phyloP scores from a whole-genome alignment of 2,329 filamentous ascomycete genomes.

The Colletotrichum gloeosporioides region DNA sequence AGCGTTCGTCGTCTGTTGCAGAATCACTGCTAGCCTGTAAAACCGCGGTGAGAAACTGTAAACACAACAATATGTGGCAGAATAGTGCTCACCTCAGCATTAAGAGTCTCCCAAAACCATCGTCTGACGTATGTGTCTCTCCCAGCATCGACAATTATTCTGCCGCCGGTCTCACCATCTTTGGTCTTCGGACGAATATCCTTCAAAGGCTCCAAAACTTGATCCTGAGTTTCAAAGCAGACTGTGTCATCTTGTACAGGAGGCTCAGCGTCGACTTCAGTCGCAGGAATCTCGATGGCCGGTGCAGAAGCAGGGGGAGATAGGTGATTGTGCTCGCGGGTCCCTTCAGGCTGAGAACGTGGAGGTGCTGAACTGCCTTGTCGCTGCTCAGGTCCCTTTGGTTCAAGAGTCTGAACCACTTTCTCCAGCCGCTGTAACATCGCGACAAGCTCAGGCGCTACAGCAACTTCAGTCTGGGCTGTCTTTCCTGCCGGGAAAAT shows the following conservation, averaged over 20 bases:
- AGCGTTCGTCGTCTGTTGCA: background rate
- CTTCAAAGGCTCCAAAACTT: background rate
- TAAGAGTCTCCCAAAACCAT: background rate
- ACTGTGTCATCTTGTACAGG: background rate
- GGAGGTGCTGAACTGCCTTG: background rate
- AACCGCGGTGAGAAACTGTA: background rate
- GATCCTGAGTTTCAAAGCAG: background rate
- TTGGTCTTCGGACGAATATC: background rate
- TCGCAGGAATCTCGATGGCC: background rate
- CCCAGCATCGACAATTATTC: background rate
- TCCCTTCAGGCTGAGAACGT: background rate
- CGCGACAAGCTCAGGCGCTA: background rate
- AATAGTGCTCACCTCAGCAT: background rate
- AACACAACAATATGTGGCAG: background rate
- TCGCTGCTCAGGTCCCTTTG: background rate
- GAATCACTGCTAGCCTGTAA: background rate
- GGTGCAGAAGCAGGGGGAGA: background rate
- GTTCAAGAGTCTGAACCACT: background rate
- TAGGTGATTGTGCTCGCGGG: background rate
- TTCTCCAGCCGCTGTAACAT: background rate
- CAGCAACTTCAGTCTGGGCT: background rate
- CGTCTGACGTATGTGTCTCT: background rate
- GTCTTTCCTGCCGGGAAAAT: background rate
- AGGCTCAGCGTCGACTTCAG: background rate
- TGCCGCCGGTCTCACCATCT: background rate